Conservation (phyloP, 495 filamentous ascomycete species). For the Xylaria bambusicola region DNA sequence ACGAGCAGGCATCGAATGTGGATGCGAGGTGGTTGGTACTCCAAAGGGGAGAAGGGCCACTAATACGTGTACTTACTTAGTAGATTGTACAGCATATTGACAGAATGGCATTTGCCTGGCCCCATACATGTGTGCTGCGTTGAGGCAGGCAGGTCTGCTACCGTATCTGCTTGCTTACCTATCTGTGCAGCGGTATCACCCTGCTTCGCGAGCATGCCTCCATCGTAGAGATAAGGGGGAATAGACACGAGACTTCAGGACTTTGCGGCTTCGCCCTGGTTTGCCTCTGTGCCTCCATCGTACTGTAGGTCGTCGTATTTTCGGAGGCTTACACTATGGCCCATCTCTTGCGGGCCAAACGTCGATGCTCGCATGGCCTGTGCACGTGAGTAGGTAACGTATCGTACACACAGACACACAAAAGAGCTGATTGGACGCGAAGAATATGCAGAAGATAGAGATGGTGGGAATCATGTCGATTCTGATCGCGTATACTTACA, state of each 20-base stretch:
- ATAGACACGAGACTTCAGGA: conserved; percentile 6
- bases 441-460: conserved; percentile 1
- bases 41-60: neutral
- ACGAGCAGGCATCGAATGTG: conserved; percentile 9
- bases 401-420: neutral
- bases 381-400: neutral
- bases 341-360: neutral
- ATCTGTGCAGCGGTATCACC: neutral
- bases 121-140: conserved; percentile 1
- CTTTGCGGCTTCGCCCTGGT: neutral
- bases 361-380: neutral
- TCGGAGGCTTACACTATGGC: too few species aligned
- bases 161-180: conserved; percentile 2
- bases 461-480: neutral
- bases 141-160: too few species aligned
- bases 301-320: too few species aligned
- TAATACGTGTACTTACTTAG: too few species aligned
- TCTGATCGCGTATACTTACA: neutral
- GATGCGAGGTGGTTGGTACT: conserved; percentile 5
- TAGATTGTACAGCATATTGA: conserved; percentile 7
- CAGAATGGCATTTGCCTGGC: conserved; percentile 4
- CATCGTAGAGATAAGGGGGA: conserved; percentile 2
- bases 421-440: too few species aligned
- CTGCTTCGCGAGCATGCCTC: conserved; percentile 5
- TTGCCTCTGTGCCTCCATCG: too few species aligned